Conservation (phyloP, 768 basidiomycete genomes). For the Amanita brunnescens region DNA sequence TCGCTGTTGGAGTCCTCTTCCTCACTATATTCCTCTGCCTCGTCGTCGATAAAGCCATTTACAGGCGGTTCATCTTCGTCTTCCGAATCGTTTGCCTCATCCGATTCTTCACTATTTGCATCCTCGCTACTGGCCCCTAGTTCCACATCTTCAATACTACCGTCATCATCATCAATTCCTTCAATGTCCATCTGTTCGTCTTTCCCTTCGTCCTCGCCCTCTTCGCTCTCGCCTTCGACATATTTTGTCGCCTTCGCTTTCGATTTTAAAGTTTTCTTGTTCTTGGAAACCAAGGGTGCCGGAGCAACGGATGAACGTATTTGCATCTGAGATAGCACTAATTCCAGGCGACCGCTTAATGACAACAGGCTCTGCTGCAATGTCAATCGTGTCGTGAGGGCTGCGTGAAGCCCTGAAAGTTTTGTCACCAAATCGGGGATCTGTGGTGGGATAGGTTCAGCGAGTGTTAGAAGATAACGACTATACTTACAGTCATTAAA, state of each 20-base stretch:
- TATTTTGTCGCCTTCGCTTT: conserved; percentile 42
- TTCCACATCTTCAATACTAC: conserved; percentile 74
- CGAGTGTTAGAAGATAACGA: conserved; percentile 3
- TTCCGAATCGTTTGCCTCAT: conserved; percentile 33
- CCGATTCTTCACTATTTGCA: conserved; percentile 40
- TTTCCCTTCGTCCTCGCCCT: conserved; percentile 40
- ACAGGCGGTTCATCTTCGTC: conserved; percentile 31
- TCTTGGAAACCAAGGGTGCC: conserved; percentile 38
- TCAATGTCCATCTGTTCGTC: conserved; percentile 48
- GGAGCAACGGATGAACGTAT: conserved; percentile 72
- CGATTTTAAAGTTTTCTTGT: conserved; percentile 20
- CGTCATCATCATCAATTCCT: conserved; percentile 58
- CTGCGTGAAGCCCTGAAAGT: conserved; percentile 76
- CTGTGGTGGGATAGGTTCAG: conserved; percentile 29
- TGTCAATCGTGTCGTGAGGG: conserved; percentile 68
- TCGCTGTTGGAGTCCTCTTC: conserved; percentile 50
- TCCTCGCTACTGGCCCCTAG: conserved; percentile 55
- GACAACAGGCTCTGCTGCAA: conserved; percentile 81
- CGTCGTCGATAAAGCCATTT: conserved; percentile 54
- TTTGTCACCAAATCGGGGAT: conserved; percentile 89
- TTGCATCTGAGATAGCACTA: conserved; percentile 90
- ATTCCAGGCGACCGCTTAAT: conserved; percentile 84
- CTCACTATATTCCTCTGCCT: conserved; percentile 49
- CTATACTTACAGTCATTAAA: conserved; percentile 77
- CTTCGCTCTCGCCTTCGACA: conserved; percentile 74